These are phyloP conservation scores for Raphidocelis subcapitata DNA, from an alignment of 139 green algal genomes.

Conservation along the genomic window DNA sequence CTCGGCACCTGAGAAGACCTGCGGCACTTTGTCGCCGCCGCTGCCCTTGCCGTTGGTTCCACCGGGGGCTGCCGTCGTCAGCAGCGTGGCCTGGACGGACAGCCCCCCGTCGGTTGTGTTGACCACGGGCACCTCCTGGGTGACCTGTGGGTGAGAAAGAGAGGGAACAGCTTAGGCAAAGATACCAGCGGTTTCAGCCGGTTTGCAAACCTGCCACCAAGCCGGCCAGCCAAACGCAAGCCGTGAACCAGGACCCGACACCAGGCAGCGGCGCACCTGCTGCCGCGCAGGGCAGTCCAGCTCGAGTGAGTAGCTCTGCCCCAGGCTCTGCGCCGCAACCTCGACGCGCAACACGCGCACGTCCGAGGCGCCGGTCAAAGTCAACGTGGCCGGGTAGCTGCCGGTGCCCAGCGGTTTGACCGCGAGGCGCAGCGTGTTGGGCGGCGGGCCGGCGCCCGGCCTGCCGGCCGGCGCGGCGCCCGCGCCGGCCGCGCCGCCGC, in stretches of 20 bases:
- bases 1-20: too few relatives aligned
- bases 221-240: too few relatives aligned
- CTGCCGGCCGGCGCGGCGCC: not conserved
- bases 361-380: slow-evolving; percentile 57
- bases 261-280: slow-evolving; percentile 45
- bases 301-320: slow-evolving; percentile 52
- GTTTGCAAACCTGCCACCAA: too few relatives aligned
- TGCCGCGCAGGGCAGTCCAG: slow-evolving; percentile 55
- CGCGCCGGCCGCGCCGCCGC: not conserved
- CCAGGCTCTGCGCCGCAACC: slow-evolving; percentile 47
- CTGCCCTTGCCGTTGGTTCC: too few relatives aligned
- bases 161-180: not conserved
- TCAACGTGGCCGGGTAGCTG: slow-evolving; percentile 64
- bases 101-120: slow-evolving; percentile 48
- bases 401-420: slow-evolving; percentile 55
- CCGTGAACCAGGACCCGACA: too few relatives aligned
- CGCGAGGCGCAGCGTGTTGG: slow-evolving; percentile 44
- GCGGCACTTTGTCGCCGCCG: too few relatives aligned
- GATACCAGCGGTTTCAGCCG: too few relatives aligned
- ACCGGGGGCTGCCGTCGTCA: too few relatives aligned
- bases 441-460: slow-evolving; percentile 1
- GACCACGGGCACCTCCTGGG: slow-evolving; percentile 67
- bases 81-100: too few relatives aligned
- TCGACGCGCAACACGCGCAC: slow-evolving; percentile 70
- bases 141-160: not conserved